Base-by-base conservation (phyloP, 2,329 filamentous ascomycete species). In the Aspergillus hiratsukae region DNA sequence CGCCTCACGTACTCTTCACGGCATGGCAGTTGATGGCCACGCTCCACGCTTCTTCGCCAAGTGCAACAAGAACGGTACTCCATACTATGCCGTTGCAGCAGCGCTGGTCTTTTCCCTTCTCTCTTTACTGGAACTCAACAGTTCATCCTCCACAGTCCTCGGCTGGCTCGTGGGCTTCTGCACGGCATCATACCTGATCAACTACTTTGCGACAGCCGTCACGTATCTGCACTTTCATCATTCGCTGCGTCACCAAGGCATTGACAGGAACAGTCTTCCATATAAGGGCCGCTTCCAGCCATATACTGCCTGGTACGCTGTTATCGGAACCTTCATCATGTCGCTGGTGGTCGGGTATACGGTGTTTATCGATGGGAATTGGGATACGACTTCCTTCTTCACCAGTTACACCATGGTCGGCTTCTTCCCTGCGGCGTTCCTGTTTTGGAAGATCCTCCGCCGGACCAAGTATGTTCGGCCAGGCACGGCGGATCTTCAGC, bases 171-270 rank as follows among this genome's bases (percentile, higher is more conserved):
- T 65, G 9, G 49, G 48, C 25, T 40, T 58, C 17, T 51, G 54
- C 17, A 58, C 56, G 7, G 56, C 52, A 29, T 51, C 51, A 14
- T 31, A 64, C 9, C 59, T 72, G 28, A 62, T 72, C 8, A 66
- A 66, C 37, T 69, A 69, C 58, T 78, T 80, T 35, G 82, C 83
- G 56, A 87, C 88, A 65, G 84, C 82, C 68, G 76, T 86, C 48
- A 86, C 87, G 0, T 91, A 89, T 69, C 72, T 91, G 52, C 83
- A 82, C 59, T 92, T 90, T 71, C 78, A 87, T 69, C 83, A 84
- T 29, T 88, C 88, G 0, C 79, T 88, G 50, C 75, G 80, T 45
- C 83, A 79, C 0, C 88, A 91, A 64, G 87, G 87, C 0, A 78
- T 91, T 27, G 81, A 84, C 61, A 81, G 88, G 5, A 79, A 83